These are phyloP conservation scores for Chlorella sorokiniana DNA, from an alignment of 139 green algal genomes.

Conservation along the genomic window DNA sequence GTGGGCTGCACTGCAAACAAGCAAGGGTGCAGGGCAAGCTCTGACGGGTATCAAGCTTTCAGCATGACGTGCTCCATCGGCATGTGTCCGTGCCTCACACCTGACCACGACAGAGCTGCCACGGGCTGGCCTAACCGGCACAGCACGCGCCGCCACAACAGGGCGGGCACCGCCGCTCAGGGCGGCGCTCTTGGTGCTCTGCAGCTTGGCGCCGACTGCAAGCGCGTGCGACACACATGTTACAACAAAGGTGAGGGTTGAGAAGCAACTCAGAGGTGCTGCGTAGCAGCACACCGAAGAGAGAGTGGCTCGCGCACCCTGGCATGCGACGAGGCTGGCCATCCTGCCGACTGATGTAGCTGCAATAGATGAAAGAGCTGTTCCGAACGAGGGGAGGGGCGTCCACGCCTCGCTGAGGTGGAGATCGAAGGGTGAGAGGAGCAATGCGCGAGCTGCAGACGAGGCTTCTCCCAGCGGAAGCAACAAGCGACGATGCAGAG, in stretches of 20 bases:
- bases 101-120: conserved; percentile 28
- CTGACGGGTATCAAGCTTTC: background rate
- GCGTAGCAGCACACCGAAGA: background rate
- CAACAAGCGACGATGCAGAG: too few species aligned
- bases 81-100: too few species aligned
- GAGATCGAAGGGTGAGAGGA: too few species aligned
- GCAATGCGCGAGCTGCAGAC: too few species aligned
- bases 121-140: conserved; percentile 6
- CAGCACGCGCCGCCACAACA: background rate
- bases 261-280: background rate
- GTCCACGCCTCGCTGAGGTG: too few species aligned
- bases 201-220: conserved; percentile 23
- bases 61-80: too few species aligned
- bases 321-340: conserved; percentile 3
- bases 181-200: background rate
- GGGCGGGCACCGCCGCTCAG: background rate
- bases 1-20: background rate
- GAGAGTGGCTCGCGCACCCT: background rate
- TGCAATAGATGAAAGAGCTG: too few species aligned
- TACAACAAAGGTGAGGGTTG: background rate
- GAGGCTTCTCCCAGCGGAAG: too few species aligned
- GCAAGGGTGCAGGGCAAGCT: background rate
- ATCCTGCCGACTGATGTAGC: too few species aligned
- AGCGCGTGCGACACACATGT: background rate
- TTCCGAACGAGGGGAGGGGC: too few species aligned